Percentiles rank a stretch among this genome's conserved stretches.
These are phyloP conservation scores for Phaseolus coccineus DNA, from an alignment of 331 rosid species.

Conservation along the genomic window DNA sequence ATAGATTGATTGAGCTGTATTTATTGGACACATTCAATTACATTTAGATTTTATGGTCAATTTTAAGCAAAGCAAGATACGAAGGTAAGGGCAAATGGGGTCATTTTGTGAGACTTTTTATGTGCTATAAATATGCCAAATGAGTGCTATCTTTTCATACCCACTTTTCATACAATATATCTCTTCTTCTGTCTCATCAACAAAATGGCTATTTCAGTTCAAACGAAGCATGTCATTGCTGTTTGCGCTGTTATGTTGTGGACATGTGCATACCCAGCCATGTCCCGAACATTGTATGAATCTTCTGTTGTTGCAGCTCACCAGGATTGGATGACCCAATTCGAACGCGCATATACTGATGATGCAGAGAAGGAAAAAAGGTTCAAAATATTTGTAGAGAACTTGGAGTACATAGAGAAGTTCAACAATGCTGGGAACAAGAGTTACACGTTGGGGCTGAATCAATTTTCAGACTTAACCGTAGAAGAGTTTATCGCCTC, in stretches of 20 bases:
- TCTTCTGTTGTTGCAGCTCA: slow-evolving; percentile 4
- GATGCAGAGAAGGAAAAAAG: slow-evolving; percentile 40
- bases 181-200: not conserved
- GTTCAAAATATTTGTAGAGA: slow-evolving; percentile 37
- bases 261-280: slow-evolving; percentile 25
- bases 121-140: not conserved
- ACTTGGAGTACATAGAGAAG: slow-evolving; percentile 39
- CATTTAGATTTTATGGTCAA: too few relatives aligned
- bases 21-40: too few relatives aligned
- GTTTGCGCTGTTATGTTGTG: not conserved
- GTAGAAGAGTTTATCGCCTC: slow-evolving; percentile 44
- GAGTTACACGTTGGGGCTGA: slow-evolving; percentile 39
- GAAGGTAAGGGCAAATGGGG: too few relatives aligned
- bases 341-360: slow-evolving; percentile 33
- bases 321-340: slow-evolving; percentile 46
- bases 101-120: not conserved
- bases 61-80: too few relatives aligned
- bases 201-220: not conserved
- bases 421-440: slow-evolving; percentile 45
- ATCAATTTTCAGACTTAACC: slow-evolving; percentile 46
- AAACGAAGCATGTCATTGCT: not conserved
- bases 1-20: too few relatives aligned
- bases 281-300: slow-evolving; percentile 7
- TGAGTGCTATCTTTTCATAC: not conserved
- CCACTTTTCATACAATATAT: not conserved